Conservation (phyloP, 2,329 filamentous ascomycete genomes). For the Fusarium sterilihyphosum region DNA sequence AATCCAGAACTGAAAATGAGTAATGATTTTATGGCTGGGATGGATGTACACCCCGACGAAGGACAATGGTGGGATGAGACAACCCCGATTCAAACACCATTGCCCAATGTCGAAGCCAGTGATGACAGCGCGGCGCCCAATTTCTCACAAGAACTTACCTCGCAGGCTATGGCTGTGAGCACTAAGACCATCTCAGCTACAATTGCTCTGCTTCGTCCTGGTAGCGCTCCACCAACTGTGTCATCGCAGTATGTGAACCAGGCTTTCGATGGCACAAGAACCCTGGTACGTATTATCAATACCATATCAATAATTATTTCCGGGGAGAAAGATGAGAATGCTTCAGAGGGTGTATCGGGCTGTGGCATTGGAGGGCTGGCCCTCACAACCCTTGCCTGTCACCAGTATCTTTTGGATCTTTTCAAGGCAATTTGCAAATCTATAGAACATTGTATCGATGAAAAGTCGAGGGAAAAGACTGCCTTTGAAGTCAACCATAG, state of each 20-base stretch:
- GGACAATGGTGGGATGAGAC: neutral
- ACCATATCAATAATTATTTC: neutral
- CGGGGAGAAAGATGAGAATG: neutral
- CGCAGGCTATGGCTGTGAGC: neutral
- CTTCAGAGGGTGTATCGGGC: neutral
- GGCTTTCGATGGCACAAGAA: neutral
- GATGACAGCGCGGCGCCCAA: neutral
- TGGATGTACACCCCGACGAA: neutral
- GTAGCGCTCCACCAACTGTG: neutral
- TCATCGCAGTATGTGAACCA: neutral
- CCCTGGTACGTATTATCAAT: neutral
- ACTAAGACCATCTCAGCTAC: neutral
- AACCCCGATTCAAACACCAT: neutral
- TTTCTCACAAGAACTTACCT: neutral
- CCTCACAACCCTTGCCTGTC: neutral
- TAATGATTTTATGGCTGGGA: neutral
- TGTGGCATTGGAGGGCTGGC: neutral
- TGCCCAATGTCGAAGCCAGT: neutral
- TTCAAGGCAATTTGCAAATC: neutral
- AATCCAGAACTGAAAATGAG: neutral
- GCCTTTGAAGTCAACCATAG: neutral
- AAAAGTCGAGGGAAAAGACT: neutral
- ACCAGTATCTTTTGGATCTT: neutral
- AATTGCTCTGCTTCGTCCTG: neutral
- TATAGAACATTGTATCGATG: neutral